Evolutionary conservation across 306 rosid genomes (phyloP), one percentile per base, ranked within the genome.

Genomic region (Prunus fruticosa): DNA sequence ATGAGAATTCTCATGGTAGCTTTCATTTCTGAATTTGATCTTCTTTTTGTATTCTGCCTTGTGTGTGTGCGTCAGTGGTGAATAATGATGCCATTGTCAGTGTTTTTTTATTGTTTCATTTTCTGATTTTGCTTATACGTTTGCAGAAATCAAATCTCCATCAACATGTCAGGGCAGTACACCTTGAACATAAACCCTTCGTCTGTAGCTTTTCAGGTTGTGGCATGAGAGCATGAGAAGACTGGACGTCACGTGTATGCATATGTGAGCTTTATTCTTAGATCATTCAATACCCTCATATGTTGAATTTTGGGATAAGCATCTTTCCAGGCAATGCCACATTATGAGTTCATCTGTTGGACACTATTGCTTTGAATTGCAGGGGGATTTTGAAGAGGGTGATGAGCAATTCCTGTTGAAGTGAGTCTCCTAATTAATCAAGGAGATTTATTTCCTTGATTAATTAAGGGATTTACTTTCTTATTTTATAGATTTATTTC

Each of bases 331-430:
- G 11, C 19, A 23, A 3, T 54, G 13, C 34, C 28, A 25, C 71
- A 15, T 30, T 30, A 30, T 22, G 58, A 58, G 60, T 63, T 74
- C 38, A 50, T 56, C 30, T 73, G 18, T 60, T 25, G 23, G 16
- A 25, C 20, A n/a, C 15, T 15, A 2, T 69, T 60, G 27, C 22
- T 70, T 69, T 38, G 49, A 28, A 4, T 78, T 71, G 18, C 86
- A 95, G 98, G 98, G 99, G 15, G 91, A 92, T 82, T 95, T 92
- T 75, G 92, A 81, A 79, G 97, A 81, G 78, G 76, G 83, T n/a
- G n/a, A n/a, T n/a, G n/a, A n/a, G n/a, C n/a, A n/a, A n/a, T n/a
- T n/a, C n/a, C n/a, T n/a, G n/a, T n/a, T n/a, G n/a, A n/a, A n/a
- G n/a, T n/a, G n/a, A n/a, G n/a, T n/a, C n/a, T n/a, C n/a, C n/a